Conservation (phyloP, 1,284 basidiomycete species). For the Ustilago trichophora region DNA sequence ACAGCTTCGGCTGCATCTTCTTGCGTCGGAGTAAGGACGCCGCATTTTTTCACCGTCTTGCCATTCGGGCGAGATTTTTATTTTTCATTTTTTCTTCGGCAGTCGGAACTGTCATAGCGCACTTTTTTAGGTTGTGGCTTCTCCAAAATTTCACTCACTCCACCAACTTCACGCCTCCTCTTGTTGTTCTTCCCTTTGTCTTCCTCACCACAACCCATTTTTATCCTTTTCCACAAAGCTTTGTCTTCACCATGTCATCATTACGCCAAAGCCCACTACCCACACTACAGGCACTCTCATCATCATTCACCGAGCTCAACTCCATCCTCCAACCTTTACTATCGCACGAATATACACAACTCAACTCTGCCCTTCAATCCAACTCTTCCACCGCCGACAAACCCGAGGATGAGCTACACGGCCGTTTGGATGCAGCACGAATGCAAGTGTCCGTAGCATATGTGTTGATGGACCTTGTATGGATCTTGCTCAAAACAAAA, state of each 20-base stretch:
- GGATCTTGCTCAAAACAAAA: constrained; percentile 56
- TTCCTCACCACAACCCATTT: too few species aligned
- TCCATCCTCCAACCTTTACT: constrained; percentile 28
- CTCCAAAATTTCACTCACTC: constrained; percentile 17
- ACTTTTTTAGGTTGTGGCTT: constrained; percentile 5
- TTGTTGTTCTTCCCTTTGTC: too few species aligned
- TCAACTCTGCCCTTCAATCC: constrained; percentile 28
- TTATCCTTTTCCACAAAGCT: neutral
- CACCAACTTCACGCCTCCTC: too few species aligned
- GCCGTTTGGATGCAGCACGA: constrained; percentile 50
- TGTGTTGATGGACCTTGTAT: constrained; percentile 54
- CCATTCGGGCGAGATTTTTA: constrained; percentile 20
- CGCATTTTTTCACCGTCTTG: neutral
- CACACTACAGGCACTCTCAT: constrained; percentile 20
- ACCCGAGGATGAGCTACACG: constrained; percentile 33
- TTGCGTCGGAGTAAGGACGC: constrained; percentile 27
- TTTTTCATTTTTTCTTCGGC: constrained; percentile 13
- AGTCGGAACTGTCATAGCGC: constrained; percentile 7
- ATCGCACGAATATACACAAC: constrained; percentile 24
- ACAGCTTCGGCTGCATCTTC: constrained; percentile 38
- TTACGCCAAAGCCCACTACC: constrained; percentile 38
- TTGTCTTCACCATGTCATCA: constrained; percentile 36
- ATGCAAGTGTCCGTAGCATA: constrained; percentile 52
- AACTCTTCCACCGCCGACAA: constrained; percentile 4
- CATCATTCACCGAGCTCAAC: constrained; percentile 25